phyloP scores from a whole-genome alignment of 1,284 basidiomycete species.

The Cryptococcus sp. region DNA sequence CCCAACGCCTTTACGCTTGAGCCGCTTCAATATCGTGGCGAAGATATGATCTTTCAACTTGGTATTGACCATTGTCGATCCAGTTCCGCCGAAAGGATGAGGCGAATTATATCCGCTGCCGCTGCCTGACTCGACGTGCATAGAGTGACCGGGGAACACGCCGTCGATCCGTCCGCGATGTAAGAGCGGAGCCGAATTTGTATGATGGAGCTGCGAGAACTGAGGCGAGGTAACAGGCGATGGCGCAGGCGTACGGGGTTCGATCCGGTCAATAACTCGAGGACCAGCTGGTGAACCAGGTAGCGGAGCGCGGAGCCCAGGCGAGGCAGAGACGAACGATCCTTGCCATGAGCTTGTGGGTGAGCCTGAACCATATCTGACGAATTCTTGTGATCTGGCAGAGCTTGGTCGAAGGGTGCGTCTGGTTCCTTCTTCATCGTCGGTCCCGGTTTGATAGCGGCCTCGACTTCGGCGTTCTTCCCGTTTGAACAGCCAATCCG shows the following conservation, averaged over 20 bases:
- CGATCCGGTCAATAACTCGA: constrained; percentile 26
- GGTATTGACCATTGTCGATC: constrained; percentile 87
- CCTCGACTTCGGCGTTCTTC: constrained; percentile 22
- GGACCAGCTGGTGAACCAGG: constrained; percentile 24
- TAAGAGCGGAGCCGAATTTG: constrained; percentile 43
- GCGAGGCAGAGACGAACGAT: constrained; percentile 29
- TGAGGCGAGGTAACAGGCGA: constrained; percentile 36
- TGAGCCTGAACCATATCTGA: constrained; percentile 27
- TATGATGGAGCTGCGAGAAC: constrained; percentile 40
- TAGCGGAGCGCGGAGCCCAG: constrained; percentile 13
- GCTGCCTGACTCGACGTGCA: constrained; percentile 9
- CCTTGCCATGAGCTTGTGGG: constrained; percentile 40
- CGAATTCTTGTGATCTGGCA: constrained; percentile 31
- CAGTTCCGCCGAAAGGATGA: constrained; percentile 73
- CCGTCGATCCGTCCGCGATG: constrained; percentile 21
- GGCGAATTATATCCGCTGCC: constrained; percentile 30
- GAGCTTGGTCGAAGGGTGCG: constrained; percentile 31
- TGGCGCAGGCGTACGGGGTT: constrained; percentile 45
- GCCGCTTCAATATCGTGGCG: constrained; percentile 73
- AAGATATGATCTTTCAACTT: constrained; percentile 92
- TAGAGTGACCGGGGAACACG: constrained; percentile 14
- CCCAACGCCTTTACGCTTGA: constrained; percentile 50
- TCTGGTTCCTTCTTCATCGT: constrained; percentile 21
- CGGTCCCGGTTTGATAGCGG: constrained; percentile 11
- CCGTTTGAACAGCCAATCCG: constrained; percentile 75